Percentiles rank a stretch among this genome's conserved stretches.
Conservation (phyloP, 1,284 basidiomycete species). For the Cutaneotrichosporon sp. region DNA sequence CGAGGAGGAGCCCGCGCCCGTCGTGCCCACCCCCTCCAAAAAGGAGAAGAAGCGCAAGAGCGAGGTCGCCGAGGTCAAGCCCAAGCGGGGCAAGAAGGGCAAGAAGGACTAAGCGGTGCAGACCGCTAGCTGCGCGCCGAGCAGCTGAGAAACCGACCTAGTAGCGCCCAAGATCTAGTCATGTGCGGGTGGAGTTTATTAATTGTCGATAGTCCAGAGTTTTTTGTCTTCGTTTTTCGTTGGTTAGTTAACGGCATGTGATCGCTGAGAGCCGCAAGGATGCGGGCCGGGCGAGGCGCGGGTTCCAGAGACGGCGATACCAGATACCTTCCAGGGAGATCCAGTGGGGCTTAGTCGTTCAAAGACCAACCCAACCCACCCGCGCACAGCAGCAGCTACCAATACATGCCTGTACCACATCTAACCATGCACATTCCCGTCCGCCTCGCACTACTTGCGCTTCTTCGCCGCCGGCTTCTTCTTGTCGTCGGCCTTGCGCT, state of each 20-base stretch:
- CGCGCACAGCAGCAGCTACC: no score
- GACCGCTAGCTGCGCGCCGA: neutral
- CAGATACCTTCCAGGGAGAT: no score
- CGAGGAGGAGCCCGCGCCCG: conserved; percentile 21
- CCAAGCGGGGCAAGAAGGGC: conserved; percentile 12
- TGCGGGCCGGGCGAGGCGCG: no score
- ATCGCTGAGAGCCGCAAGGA: no score
- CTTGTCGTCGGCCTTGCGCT: conserved; percentile 59
- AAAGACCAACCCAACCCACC: no score
- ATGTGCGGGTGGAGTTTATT: neutral
- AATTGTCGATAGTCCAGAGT: neutral
- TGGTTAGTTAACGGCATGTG: neutral
- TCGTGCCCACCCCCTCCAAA: conserved; percentile 26
- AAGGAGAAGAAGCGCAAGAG: conserved; percentile 34
- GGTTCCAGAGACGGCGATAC: no score
- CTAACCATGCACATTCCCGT: neutral
- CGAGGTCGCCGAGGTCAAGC: neutral
- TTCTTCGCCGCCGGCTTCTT: conserved; percentile 10
- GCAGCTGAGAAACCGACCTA: neutral
- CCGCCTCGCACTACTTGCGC: conserved; percentile 1
- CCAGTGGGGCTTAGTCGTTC: no score
- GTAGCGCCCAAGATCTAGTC: no score
- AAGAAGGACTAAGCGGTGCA: conserved; percentile 9
- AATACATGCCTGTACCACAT: neutral
- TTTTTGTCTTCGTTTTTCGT: conserved; percentile 1